Conservation (phyloP, 192 early-diverging fungal genomes). For the Phlyctochytrium planicorne region DNA sequence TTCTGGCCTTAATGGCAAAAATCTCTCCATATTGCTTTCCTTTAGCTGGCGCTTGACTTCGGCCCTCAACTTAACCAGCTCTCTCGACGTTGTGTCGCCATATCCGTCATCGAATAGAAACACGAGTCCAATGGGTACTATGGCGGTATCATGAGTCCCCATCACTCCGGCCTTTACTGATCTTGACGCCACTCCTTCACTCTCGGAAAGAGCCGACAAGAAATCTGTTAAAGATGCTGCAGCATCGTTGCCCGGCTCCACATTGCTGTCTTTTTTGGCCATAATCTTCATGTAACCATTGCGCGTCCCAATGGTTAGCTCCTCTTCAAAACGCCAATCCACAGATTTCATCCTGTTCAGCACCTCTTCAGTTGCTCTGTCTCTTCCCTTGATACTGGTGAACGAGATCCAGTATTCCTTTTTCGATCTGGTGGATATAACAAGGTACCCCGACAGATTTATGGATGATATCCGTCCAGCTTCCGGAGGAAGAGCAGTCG, state of each 20-base stretch:
- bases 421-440: slow-evolving; percentile 41
- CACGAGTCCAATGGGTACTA: slow-evolving; percentile 40
- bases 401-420: slow-evolving; percentile 48
- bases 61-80: not conserved
- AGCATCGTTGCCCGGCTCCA: slow-evolving; percentile 1
- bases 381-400: slow-evolving; percentile 33
- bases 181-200: slow-evolving; percentile 3
- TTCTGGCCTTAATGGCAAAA: slow-evolving; percentile 1
- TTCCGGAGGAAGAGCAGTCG: slow-evolving; percentile 36
- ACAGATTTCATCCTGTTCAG: slow-evolving; percentile 46
- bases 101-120: slow-evolving; percentile 43
- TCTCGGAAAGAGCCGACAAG: not conserved
- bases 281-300: slow-evolving; percentile 25
- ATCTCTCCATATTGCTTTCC: not conserved
- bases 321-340: slow-evolving; percentile 49
- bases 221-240: slow-evolving; percentile 31
- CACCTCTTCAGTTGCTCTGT: slow-evolving; percentile 36
- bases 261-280: not conserved
- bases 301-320: slow-evolving; percentile 40
- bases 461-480: slow-evolving; percentile 35
- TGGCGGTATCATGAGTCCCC: slow-evolving; percentile 13
- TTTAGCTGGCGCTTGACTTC: not conserved
- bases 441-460: slow-evolving; percentile 47
- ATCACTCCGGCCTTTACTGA: slow-evolving; percentile 6
- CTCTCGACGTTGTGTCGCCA: slow-evolving; percentile 14